Evolutionary conservation across 768 basidiomycete species (phyloP).

Genomic region (Mycena maculata): DNA sequence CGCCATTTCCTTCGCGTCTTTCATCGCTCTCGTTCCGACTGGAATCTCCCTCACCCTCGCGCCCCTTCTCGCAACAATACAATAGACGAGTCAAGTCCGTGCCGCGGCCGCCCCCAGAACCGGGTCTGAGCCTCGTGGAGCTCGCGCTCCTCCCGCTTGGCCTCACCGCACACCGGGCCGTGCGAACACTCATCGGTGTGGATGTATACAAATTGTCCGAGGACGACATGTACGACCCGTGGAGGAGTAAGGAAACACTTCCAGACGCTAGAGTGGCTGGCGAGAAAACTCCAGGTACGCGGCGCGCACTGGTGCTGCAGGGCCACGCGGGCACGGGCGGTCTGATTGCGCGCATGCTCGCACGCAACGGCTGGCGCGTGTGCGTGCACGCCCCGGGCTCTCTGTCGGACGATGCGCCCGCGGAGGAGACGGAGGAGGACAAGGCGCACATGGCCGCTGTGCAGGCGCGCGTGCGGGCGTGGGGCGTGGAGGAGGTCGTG

Average conservation of each 20-base stretch:
- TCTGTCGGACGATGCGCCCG: slow-evolving; percentile 39
- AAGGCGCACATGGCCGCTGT: slow-evolving; percentile 56
- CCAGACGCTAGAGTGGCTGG: slow-evolving; percentile 3
- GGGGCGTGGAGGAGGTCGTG: slow-evolving; percentile 85
- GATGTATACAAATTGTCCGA: slow-evolving; percentile 42
- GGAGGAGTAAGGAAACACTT: slow-evolving; percentile 21
- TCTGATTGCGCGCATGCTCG: slow-evolving; percentile 83
- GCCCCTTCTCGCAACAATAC: slow-evolving; percentile 19
- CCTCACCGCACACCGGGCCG: slow-evolving; percentile 84
- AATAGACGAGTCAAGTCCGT: slow-evolving; percentile 19
- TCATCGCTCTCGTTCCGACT: slow-evolving; percentile 27
- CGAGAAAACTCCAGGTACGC: background rate
- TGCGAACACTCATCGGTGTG: slow-evolving; percentile 72
- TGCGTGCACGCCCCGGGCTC: slow-evolving; percentile 71
- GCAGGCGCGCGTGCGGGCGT: slow-evolving; percentile 66
- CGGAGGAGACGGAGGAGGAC: slow-evolving; percentile 52
- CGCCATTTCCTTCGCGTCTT: slow-evolving; percentile 36
- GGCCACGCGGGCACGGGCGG: slow-evolving; percentile 83
- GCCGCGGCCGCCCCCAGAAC: slow-evolving; percentile 22
- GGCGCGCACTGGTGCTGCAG: slow-evolving; percentile 69
- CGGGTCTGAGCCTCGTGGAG: slow-evolving; percentile 68
- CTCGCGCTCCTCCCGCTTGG: slow-evolving; percentile 86
- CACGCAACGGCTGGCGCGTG: slow-evolving; percentile 75
- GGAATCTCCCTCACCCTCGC: too few species aligned
- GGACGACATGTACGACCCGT: background rate